Conservation (phyloP, 306 rosid species). For the Dalbergia cultrata region DNA sequence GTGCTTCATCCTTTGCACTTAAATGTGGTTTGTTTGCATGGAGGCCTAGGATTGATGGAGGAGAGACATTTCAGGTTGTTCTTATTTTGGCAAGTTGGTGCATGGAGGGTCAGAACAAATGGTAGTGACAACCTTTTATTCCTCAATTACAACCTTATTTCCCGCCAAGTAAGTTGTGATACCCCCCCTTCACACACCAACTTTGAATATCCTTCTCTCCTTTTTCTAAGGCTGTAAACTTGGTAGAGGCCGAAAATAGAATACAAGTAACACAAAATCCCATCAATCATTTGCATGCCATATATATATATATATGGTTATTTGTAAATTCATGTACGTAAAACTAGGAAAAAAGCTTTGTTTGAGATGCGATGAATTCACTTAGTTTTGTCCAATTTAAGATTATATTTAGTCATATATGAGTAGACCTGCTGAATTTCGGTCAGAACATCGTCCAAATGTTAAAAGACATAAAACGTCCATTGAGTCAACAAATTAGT, state of each 20-base stretch:
- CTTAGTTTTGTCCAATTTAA: background rate
- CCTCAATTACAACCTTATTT: constrained; percentile 49
- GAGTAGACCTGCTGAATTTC: background rate
- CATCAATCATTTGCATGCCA: background rate
- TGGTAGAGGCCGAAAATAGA: constrained; percentile 28
- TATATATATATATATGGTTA: background rate
- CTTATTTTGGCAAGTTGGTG: constrained; percentile 53
- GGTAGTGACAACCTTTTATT: background rate
- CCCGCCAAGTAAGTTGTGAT: constrained; percentile 14
- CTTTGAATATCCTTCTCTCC: constrained; percentile 39
- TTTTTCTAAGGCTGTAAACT: constrained; percentile 15
- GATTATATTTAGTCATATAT: background rate
- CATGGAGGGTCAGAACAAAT: background rate
- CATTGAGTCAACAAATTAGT: background rate
- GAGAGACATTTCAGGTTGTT: constrained; percentile 68
- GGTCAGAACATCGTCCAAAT: background rate
- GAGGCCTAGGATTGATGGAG: constrained; percentile 51
- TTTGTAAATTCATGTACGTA: background rate
- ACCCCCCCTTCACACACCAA: background rate
- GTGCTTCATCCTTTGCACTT: constrained; percentile 1
- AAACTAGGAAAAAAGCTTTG: background rate
- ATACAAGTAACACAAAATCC: background rate
- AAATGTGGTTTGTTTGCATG: constrained; percentile 18
- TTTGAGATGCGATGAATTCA: background rate
- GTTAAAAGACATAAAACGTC: background rate